Base-by-base conservation (phyloP, 2,329 filamentous ascomycete species). In the Arthrinium phaeospermum region DNA sequence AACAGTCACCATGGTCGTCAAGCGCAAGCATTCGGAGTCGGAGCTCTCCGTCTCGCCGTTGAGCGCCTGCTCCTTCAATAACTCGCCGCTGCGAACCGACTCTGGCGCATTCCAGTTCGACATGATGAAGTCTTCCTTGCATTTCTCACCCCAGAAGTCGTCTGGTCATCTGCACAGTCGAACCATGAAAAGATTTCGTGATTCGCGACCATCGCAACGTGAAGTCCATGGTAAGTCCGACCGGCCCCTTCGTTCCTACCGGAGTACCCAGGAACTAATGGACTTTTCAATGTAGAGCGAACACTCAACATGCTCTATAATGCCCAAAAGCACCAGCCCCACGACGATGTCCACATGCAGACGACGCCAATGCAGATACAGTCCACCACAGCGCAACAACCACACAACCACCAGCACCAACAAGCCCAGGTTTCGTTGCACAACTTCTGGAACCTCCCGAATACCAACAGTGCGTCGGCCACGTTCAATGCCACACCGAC, bases 21-120 rank as follows among this genome's bases (percentile, higher is more conserved):
- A 92, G 80, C 89, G 90, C 81, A 92, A 92, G 84, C 87, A 89
- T 61, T 91, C 90, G 76, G 85, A 87, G 71, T 88, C 88, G 30
- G 88, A 90, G 78, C 82, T 90, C 72, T 87, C 85, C 68, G 82
- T 84, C 47, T 84, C 84, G 47, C 85, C 87, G 13, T 83, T 85
- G 61, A 83, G 82, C 73, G 83, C 84, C 61, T 82, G 85, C 22
- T 64, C 57, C 22, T 41, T n/a, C 57, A 64, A 64, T 73, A 82
- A 83, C 69, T 84, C 84, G 68, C 80, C 84, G 30, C 74, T 81
- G 10, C 82, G 77, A 44, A 75, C 79, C 6, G 75, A 74, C 12
- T 22, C 49, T n/a, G 49, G 53, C 37, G 37, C 22, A 2, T 44
- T 30, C 37, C 64, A 68, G 22, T 68, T 46, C 64, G 44, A 44